A percentile compares a stretch with the other conserved stretches of the same genome.
phyloP scores from a whole-genome alignment of 2,329 filamentous ascomycete species.

The Hymenotorrendiella dingleyae region DNA sequence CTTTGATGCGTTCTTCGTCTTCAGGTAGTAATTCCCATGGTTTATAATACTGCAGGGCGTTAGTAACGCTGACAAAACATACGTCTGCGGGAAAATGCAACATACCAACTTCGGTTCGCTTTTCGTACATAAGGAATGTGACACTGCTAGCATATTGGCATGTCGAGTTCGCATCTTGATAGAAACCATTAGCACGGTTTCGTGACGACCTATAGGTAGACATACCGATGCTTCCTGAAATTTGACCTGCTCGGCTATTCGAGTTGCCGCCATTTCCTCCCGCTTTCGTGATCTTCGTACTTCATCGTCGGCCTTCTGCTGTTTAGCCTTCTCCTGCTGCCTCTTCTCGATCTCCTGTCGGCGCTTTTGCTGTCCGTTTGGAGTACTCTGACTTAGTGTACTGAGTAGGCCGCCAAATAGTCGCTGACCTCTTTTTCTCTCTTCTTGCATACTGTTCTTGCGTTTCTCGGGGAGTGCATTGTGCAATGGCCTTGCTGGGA shows the following conservation, averaged over 20 bases:
- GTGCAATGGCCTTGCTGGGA: too few species aligned
- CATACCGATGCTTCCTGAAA: constrained; percentile 71
- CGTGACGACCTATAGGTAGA: not conserved
- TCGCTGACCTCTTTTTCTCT: constrained; percentile 77
- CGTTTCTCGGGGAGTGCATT: constrained; percentile 30
- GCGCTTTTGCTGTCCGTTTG: constrained; percentile 57
- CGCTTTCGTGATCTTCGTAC: constrained; percentile 60
- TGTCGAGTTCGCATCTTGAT: constrained; percentile 63
- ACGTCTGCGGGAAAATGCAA: constrained; percentile 17
- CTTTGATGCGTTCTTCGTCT: constrained; percentile 65
- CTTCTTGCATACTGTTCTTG: constrained; percentile 54
- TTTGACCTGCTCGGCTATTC: constrained; percentile 63
- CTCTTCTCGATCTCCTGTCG: constrained; percentile 77
- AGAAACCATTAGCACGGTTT: constrained; percentile 4
- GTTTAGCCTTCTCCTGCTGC: constrained; percentile 69
- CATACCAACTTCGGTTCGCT: constrained; percentile 69
- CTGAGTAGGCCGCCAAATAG: constrained; percentile 69
- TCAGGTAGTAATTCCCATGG: constrained; percentile 69
- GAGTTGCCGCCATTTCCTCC: constrained; percentile 53
- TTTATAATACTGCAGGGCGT: constrained; percentile 64
- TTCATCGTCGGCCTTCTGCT: constrained; percentile 66
- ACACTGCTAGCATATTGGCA: constrained; percentile 62
- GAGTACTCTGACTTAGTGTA: constrained; percentile 63
- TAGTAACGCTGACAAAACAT: not conserved
- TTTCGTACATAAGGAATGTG: constrained; percentile 67